Evolutionary conservation across 2,329 filamentous ascomycete genomes (phyloP).

Genomic region (Fusarium ramigenum): DNA sequence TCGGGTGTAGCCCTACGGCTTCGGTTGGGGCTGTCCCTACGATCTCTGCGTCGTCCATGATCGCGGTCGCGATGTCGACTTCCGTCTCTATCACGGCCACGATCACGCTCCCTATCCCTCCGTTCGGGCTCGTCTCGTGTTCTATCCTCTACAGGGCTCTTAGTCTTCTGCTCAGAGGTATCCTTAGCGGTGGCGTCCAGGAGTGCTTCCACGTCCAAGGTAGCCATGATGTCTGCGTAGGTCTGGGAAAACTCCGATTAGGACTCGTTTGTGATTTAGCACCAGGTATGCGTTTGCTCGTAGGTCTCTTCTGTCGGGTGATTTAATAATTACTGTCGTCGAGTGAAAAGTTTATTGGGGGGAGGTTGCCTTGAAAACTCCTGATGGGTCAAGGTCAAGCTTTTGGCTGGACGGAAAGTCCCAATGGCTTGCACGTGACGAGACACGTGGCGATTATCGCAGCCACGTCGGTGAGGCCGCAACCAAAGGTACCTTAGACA

Average conservation of each 20-base stretch:
- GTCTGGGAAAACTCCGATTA: conserved; percentile 7
- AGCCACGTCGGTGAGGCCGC: conserved; percentile 5
- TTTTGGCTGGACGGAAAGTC: conserved; percentile 30
- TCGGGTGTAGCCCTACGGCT: conserved; percentile 61
- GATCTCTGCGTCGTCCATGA: conserved; percentile 56
- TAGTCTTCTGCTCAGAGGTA: conserved; percentile 59
- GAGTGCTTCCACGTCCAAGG: conserved; percentile 84
- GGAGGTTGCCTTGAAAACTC: conserved; percentile 34
- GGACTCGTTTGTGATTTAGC: conserved; percentile 9
- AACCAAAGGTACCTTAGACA: too few species aligned
- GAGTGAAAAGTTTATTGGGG: conserved; percentile 11
- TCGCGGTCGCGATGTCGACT: conserved; percentile 66
- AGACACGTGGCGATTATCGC: conserved; percentile 27
- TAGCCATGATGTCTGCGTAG: conserved; percentile 54
- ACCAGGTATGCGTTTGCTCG: not conserved
- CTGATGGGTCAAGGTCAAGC: conserved; percentile 35
- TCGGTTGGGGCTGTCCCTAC: conserved; percentile 64
- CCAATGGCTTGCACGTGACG: conserved; percentile 31
- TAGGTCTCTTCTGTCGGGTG: conserved; percentile 6
- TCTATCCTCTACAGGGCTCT: conserved; percentile 61
- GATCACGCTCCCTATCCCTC: conserved; percentile 66
- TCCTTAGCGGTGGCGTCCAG: conserved; percentile 84
- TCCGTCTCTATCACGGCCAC: conserved; percentile 63
- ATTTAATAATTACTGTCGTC: conserved; percentile 21
- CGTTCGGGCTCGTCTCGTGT: conserved; percentile 57